Conservation (phyloP, 305 asterid genomes). For the Euphrasia arctica region DNA sequence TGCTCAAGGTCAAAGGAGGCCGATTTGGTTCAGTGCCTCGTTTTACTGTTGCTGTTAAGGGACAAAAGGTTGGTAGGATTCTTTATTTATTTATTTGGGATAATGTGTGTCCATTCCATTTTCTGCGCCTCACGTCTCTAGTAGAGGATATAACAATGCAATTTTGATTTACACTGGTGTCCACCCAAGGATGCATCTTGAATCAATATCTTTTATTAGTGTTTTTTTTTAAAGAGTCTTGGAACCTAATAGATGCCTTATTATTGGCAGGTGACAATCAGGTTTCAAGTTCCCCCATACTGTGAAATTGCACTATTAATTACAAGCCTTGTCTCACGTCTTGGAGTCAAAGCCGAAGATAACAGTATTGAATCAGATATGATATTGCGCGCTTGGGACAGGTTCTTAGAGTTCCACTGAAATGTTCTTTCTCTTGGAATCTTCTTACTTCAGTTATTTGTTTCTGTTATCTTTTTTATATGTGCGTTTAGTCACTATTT, state of each 20-base stretch:
- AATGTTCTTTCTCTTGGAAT: constrained; percentile 13
- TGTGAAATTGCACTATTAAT: constrained; percentile 84
- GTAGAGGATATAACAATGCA: constrained; percentile 18
- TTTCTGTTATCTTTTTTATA: constrained; percentile 7
- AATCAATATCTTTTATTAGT: not conserved
- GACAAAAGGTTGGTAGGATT: constrained; percentile 61
- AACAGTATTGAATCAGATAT: constrained; percentile 71
- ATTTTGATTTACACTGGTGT: constrained; percentile 22
- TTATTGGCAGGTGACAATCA: constrained; percentile 64
- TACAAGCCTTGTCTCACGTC: constrained; percentile 72
- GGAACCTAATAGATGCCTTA: constrained; percentile 25
- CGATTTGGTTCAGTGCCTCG: constrained; percentile 65
- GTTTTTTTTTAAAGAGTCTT: constrained; percentile 8
- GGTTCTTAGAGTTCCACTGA: constrained; percentile 39
- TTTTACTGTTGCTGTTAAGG: constrained; percentile 73
- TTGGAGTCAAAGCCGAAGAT: constrained; percentile 66
- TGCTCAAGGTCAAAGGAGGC: constrained; percentile 66
- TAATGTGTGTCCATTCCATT: constrained; percentile 3
- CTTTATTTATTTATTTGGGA: constrained; percentile 1
- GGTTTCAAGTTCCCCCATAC: constrained; percentile 79
- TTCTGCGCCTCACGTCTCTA: constrained; percentile 8
- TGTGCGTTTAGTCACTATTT: constrained; percentile 18
- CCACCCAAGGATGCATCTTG: constrained; percentile 17
- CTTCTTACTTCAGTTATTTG: constrained; percentile 2
- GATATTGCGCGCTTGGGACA: constrained; percentile 87